Evolutionary conservation across 2,329 filamentous ascomycete genomes (phyloP).

Genomic region (Whalleya microplaca): DNA sequence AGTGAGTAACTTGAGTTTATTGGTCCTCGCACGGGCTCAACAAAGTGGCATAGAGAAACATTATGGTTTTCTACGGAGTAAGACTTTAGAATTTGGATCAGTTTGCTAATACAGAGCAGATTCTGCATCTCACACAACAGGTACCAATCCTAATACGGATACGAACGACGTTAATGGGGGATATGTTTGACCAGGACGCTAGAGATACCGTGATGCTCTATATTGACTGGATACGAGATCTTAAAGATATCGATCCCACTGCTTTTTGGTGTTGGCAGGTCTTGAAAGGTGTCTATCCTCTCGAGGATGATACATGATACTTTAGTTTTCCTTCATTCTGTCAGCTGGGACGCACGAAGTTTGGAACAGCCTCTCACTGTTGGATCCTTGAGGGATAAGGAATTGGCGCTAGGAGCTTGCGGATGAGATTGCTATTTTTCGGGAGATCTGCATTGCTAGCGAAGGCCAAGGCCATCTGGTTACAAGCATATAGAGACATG

Average conservation of each 20-base stretch:
- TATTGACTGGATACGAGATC: conserved; percentile 63
- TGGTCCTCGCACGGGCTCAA: neutral
- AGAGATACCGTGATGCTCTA: conserved; percentile 54
- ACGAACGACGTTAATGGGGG: conserved; percentile 50
- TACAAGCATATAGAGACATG: conserved; percentile 14
- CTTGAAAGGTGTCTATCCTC: conserved; percentile 49
- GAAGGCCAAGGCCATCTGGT: conserved; percentile 14
- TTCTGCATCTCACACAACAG: conserved; percentile 58
- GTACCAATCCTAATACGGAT: conserved; percentile 55
- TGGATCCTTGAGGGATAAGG: conserved; percentile 10
- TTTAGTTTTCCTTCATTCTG: conserved; percentile 1
- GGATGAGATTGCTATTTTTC: conserved; percentile 7
- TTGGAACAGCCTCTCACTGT: conserved; percentile 10
- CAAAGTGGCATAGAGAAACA: neutral
- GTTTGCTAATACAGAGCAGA: conserved; percentile 8
- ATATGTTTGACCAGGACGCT: conserved; percentile 55
- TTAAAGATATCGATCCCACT: conserved; percentile 57
- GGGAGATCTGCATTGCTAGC: conserved; percentile 21
- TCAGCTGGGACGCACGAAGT: conserved; percentile 8
- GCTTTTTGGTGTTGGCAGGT: conserved; percentile 61
- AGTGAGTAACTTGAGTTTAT: neutral
- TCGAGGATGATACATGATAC: conserved; percentile 36
- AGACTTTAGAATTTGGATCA: neutral
- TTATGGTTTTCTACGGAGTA: neutral
- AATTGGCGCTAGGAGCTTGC: conserved; percentile 21